Conservation (phyloP, 805 yeast species). For the Sugiyamaella boreocaroliniensis region DNA sequence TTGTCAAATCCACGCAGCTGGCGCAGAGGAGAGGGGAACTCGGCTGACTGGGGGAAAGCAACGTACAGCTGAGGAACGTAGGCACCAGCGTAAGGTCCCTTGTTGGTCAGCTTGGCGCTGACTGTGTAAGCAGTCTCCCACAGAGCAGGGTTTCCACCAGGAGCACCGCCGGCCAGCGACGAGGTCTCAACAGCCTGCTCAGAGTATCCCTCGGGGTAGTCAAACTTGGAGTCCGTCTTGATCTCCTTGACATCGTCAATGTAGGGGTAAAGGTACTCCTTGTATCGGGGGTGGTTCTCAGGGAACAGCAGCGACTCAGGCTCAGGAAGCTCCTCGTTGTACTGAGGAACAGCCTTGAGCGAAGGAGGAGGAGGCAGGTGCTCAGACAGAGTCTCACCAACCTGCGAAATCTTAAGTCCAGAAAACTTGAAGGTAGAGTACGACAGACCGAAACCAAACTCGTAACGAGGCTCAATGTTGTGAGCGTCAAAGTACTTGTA, state of each 20-base stretch:
- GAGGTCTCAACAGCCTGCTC: slow-evolving; percentile 26
- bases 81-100: slow-evolving; percentile 42
- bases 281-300: slow-evolving; percentile 46
- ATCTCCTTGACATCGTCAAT: slow-evolving; percentile 30
- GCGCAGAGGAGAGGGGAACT: slow-evolving; percentile 46
- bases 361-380: slow-evolving; percentile 39
- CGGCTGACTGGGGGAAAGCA: slow-evolving; percentile 37
- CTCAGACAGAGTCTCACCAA: slow-evolving; percentile 36
- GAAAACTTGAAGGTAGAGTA: slow-evolving; percentile 39
- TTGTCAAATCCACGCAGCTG: slow-evolving; percentile 54
- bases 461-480: slow-evolving; percentile 50
- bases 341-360: slow-evolving; percentile 31
- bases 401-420: slow-evolving; percentile 37
- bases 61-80: slow-evolving; percentile 49
- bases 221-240: slow-evolving; percentile 31
- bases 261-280: slow-evolving; percentile 53
- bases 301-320: slow-evolving; percentile 45
- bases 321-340: slow-evolving; percentile 9
- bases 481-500: slow-evolving; percentile 53
- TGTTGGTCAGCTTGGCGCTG: slow-evolving; percentile 41
- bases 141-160: slow-evolving; percentile 54
- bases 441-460: slow-evolving; percentile 57
- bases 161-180: slow-evolving; percentile 34
- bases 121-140: slow-evolving; percentile 49
- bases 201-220: slow-evolving; percentile 35